Base-by-base conservation (phyloP, 2,329 filamentous ascomycete species). In the Fusarium pseudonygamai region DNA sequence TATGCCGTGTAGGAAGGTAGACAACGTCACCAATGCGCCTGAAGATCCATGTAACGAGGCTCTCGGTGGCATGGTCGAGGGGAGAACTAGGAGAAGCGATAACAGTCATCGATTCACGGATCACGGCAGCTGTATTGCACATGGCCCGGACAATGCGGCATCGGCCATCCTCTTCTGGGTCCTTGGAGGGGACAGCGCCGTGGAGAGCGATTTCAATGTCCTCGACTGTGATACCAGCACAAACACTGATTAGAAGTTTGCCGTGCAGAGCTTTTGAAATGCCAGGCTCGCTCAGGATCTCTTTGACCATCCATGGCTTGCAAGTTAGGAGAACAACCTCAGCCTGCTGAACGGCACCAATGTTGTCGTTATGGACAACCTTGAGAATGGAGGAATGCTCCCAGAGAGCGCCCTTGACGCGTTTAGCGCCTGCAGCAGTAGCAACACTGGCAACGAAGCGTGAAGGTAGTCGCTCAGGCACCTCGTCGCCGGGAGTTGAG, bases 401-500 rank as follows among this genome's bases (percentile, higher is more conserved):
- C 78, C 87, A 86, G 15, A 97, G 88, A 12, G 90, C 89, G 39
- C 87, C 83, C 79, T 89, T 89, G 76, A 97, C 90, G 69, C 90
- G 89, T 79, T 92, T 89, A 70, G 90, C 93, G 63, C 91, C 91
- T 75, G 91, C 88, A n/a, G 87, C 84, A 63, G 91, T 90, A 62
- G 91, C 89, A 63, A 97, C 93, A 81, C 93, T 96, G 71, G 93
- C 93, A 77, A 96, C 91, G 87, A 97, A 97, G 77, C 87, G 89
- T 16, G 89, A 89, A 13, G 94, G 94, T 40, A 94, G 87, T 61
- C 87, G 86, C 14, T 84, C 75, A 20, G 91, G 89, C 14, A 87
- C 75, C 60, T 87, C 85, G 45, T 87, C 84, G 53, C 79, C 76
- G 5, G 85, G 85, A 7, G 84, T 85, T 26, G 85, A 83, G 8